Evolutionary conservation across 305 asterid genomes (phyloP).

Genomic region (Fraxinus greggii): DNA sequence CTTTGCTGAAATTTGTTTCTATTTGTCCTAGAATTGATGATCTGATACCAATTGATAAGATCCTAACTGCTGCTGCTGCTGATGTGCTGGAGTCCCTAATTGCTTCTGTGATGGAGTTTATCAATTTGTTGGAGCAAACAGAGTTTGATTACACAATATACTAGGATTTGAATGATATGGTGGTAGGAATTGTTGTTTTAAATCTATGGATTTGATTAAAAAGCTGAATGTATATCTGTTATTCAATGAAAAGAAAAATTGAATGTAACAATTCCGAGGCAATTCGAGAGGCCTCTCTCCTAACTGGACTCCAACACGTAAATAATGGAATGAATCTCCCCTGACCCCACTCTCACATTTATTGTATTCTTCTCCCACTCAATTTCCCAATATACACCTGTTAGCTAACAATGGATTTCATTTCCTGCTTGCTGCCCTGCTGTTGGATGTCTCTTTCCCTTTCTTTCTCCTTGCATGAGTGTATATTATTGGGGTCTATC

Average conservation of each 20-base stretch:
- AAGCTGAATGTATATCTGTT: background rate
- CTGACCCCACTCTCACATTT: background rate
- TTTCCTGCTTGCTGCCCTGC: background rate
- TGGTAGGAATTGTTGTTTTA: background rate
- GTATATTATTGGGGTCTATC: background rate
- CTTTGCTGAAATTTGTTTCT: background rate
- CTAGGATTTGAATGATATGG: background rate
- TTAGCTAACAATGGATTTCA: background rate
- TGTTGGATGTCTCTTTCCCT: background rate
- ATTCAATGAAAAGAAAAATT: background rate
- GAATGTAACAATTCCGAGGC: background rate
- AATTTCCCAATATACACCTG: background rate
- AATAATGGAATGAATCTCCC: background rate
- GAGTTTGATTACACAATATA: background rate
- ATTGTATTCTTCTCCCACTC: background rate
- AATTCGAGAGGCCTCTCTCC: background rate
- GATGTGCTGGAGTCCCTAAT: background rate
- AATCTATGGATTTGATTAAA: background rate
- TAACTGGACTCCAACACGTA: background rate
- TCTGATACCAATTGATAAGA: background rate
- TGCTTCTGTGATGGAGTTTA: background rate
- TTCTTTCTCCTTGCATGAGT: background rate
- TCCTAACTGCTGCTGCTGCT: background rate
- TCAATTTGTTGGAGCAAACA: background rate
- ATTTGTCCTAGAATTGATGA: background rate